Evolutionary conservation across 148 eudicot genomes (phyloP), one percentile per base, ranked within the genome.

Genomic region (Salicornia ramosissima): DNA sequence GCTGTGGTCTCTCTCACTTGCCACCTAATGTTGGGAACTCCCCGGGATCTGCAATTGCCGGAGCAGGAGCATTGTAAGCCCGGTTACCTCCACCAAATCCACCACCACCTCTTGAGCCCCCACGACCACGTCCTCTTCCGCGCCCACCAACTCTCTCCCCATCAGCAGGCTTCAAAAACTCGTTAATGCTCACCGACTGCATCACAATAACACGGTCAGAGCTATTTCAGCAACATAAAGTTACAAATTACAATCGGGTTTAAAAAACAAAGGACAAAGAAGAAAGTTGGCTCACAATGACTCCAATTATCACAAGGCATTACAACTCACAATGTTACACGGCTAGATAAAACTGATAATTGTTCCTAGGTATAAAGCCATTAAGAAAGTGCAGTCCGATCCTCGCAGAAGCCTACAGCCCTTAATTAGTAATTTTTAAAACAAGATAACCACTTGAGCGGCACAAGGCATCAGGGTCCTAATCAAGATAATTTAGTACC

Each of bases 81-180:
- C 79, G 68, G 42, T 70, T 67, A 63, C 75, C 79, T 21, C 84
- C 89, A 12, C 84, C 90, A 21, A 75, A 80, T 16, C 83, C 82
- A 49, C 86, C 82, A 49, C 86, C 82, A 2, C 80, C 73, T 69
- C 89, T 86, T 65, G 90, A 65, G 15, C 88, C n/a, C n/a, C n/a
- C 94, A 34, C 81, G 80, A 10, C 96, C 91, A 8, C 96, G 86
- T 2, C 96, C 95, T 50, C 90, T 81, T 7, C 89, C 86, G 30
- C 96, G 92, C 1, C 94, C 96, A 47, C 92, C 81, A 34, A 73
- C 81, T 64, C 68, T 80, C 71, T 88, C 96, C 30, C 97, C 98
- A 13, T 88, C 95, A 54, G 89, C 85, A 29, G 96, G 96, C 83
- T 93, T 93, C 82, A 93, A 75, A 73, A 93, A 93, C 79, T 93